Evolutionary conservation across 371 early-diverging fungal genomes (phyloP).

Genomic region (Apophysomyces sp.): DNA sequence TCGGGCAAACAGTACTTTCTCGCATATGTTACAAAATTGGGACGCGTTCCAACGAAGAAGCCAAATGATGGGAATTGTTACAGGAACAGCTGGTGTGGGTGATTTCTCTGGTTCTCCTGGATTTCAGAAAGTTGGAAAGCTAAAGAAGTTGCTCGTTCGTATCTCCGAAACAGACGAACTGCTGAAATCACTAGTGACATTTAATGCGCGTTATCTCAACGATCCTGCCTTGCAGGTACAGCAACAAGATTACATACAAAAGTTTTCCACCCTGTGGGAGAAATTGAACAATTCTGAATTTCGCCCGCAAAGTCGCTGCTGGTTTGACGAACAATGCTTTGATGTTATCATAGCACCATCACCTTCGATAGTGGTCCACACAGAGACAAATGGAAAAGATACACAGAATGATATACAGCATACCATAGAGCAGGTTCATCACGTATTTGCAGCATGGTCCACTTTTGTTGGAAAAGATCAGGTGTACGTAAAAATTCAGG

Average conservation of each 20-base stretch:
- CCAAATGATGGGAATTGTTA: constrained; percentile 43
- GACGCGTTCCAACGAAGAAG: constrained; percentile 38
- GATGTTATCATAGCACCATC: constrained; percentile 22
- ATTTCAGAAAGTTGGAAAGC: constrained; percentile 63
- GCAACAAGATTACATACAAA: constrained; percentile 7
- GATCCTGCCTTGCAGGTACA: not conserved
- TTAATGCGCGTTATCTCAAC: constrained; percentile 6
- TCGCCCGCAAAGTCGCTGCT: constrained; percentile 41
- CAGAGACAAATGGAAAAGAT: not conserved
- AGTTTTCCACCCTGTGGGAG: constrained; percentile 33
- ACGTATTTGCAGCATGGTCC: not conserved
- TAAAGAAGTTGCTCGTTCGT: constrained; percentile 62
- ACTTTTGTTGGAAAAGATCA: constrained; percentile 6
- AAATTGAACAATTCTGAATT: constrained; percentile 31
- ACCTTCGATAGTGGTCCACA: not conserved
- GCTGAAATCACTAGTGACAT: constrained; percentile 39
- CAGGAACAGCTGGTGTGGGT: constrained; percentile 21
- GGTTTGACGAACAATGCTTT: constrained; percentile 51
- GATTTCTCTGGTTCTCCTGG: constrained; percentile 50
- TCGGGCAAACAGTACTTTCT: constrained; percentile 31
- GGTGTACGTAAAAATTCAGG: constrained; percentile 12
- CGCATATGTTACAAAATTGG: constrained; percentile 42
- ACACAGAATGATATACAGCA: not conserved
- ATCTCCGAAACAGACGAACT: constrained; percentile 72
- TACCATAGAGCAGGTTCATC: not conserved